Conservation (phyloP, 208 protist species). For the Acanthamoeba quina region DNA sequence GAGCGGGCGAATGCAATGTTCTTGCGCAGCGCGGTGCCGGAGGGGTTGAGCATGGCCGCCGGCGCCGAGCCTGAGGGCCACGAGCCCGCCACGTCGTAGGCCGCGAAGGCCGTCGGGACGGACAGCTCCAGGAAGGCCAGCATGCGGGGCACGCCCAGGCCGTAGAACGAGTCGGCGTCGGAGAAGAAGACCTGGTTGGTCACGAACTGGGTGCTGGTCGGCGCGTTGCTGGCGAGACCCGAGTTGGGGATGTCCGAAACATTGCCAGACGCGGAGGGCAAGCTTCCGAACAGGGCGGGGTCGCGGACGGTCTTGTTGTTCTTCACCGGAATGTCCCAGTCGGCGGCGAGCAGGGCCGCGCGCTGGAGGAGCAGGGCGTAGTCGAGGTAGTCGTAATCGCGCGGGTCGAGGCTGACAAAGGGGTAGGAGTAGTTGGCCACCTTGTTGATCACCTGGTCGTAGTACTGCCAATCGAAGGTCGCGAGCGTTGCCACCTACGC, state of each 20-base stretch:
- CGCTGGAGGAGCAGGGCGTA: constrained; percentile 30
- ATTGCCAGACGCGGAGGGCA: neutral
- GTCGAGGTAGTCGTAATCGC: constrained; percentile 75
- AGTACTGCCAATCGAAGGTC: constrained; percentile 78
- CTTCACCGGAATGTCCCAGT: constrained; percentile 81
- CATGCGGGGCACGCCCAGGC: constrained; percentile 62
- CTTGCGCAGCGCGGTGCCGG: constrained; percentile 31
- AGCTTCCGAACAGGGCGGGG: neutral
- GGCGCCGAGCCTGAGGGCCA: constrained; percentile 1
- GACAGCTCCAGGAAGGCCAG: constrained; percentile 75
- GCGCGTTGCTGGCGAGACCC: constrained; percentile 50
- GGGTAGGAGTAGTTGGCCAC: constrained; percentile 74
- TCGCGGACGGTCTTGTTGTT: constrained; percentile 21
- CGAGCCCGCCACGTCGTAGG: constrained; percentile 38
- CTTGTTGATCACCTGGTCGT: constrained; percentile 71
- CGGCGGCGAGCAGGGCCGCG: constrained; percentile 53
- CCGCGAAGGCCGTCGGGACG: constrained; percentile 17
- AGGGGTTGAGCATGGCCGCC: neutral
- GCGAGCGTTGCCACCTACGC: neutral
- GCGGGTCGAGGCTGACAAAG: constrained; percentile 44
- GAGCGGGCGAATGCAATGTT: constrained; percentile 68
- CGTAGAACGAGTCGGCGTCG: constrained; percentile 76
- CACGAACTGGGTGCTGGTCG: constrained; percentile 41
- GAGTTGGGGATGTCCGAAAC: constrained; percentile 67
- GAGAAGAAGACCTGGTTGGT: constrained; percentile 66